phyloP scores from a whole-genome alignment of 495 filamentous ascomycete genomes.

The Penicillium daleae region DNA sequence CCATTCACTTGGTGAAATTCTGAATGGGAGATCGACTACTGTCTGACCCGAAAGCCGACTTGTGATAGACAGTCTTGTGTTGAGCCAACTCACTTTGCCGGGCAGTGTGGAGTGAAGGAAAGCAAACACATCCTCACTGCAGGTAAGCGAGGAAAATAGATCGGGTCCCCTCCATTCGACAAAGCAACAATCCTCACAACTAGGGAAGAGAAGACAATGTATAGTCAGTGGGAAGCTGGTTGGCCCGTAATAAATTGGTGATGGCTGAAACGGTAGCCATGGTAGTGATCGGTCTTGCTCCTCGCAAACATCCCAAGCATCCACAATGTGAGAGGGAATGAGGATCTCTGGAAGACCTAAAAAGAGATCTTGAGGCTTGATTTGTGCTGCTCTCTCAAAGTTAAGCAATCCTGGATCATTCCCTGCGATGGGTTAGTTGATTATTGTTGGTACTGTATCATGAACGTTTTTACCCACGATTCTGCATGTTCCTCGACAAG shows the following conservation, averaged over 20 bases:
- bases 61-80: too few relatives aligned
- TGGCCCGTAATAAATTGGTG: background rate
- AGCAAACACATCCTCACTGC: background rate
- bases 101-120: background rate
- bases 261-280: background rate
- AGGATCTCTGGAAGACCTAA: background rate
- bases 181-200: background rate
- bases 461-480: background rate
- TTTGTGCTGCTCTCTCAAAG: background rate
- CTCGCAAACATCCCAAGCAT: background rate
- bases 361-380: background rate
- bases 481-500: background rate
- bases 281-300: background rate
- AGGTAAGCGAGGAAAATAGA: background rate
- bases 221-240: background rate
- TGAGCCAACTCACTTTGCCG: background rate
- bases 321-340: background rate
- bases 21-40: background rate
- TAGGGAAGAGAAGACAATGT: background rate
- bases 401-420: background rate
- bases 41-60: background rate
- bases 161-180: too few relatives aligned
- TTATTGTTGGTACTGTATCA: background rate
- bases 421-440: background rate
- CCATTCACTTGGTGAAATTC: background rate